Conservation (phyloP, 208 protist species). For the Phytomonas sp. region DNA sequence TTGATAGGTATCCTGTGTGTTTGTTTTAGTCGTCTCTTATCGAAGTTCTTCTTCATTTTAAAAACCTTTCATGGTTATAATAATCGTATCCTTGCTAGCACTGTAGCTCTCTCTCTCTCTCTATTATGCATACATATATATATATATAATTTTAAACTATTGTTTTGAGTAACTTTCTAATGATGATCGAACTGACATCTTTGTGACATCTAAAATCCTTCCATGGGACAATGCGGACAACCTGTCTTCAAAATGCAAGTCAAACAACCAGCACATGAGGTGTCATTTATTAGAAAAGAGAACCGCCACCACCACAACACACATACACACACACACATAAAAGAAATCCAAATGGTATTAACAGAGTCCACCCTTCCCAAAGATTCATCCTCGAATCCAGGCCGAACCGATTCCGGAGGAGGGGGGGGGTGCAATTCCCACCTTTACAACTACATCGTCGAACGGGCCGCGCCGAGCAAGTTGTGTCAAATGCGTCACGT, state of each 20-base stretch:
- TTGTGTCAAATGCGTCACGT: constrained; percentile 51
- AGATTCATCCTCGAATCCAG: background rate
- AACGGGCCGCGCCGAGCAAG: constrained; percentile 47
- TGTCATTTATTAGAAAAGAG: background rate
- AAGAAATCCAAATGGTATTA: background rate
- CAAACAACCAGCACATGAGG: background rate
- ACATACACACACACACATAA: no score
- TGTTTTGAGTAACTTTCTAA: background rate
- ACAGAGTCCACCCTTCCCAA: background rate
- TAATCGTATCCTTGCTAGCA: background rate
- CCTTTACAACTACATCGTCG: constrained; percentile 46
- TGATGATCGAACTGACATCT: background rate
- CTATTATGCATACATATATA: constrained; percentile 1
- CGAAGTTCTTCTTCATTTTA: background rate
- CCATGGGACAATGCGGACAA: background rate
- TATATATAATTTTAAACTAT: background rate
- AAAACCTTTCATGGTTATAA: background rate
- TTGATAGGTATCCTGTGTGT: background rate
- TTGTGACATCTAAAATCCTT: background rate
- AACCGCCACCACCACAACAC: no score
- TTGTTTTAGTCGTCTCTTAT: background rate
- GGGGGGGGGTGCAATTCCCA: background rate
- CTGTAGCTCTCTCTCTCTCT: background rate
- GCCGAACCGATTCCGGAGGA: background rate
- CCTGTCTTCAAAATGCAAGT: background rate